Conservation (phyloP, 148 eudicot species). For the Chenopodium berlandieri region DNA sequence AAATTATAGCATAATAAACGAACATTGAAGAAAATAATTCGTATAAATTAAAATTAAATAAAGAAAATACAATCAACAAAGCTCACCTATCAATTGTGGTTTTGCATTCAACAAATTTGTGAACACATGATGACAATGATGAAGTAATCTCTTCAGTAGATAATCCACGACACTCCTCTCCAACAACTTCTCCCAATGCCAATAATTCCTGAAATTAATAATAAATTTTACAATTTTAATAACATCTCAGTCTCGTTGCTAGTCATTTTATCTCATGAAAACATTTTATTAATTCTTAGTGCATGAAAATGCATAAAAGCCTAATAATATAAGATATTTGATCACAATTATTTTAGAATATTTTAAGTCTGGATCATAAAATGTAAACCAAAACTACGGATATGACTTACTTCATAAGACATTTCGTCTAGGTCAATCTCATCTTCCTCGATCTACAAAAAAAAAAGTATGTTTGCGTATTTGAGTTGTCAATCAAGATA, state of each 20-base stretch:
- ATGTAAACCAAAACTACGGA: background rate
- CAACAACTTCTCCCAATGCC: conserved; percentile 59
- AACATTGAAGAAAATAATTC: too few species aligned
- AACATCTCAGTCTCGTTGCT: too few species aligned
- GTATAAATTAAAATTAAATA: too few species aligned
- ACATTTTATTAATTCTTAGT: too few species aligned
- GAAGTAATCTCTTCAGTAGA: conserved; percentile 41
- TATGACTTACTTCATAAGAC: conserved; percentile 53
- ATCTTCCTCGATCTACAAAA: conserved; percentile 46
- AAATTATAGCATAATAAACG: too few species aligned
- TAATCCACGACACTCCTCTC: conserved; percentile 58
- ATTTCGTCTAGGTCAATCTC: conserved; percentile 67
- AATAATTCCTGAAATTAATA: conserved; percentile 40
- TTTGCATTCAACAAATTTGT: conserved; percentile 28
- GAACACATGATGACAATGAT: conserved; percentile 34
- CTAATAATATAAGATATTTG: background rate
- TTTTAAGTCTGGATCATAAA: background rate
- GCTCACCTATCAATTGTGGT: conserved; percentile 46
- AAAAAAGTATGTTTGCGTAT: background rate
- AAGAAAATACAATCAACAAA: background rate
- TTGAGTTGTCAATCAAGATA: background rate
- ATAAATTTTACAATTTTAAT: too few species aligned
- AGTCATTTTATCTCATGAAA: too few species aligned
- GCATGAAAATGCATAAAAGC: too few species aligned
- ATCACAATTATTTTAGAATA: too few species aligned